Evolutionary conservation across 2,329 filamentous ascomycete genomes (phyloP).

Genomic region (Cladophialophora exuberans): DNA sequence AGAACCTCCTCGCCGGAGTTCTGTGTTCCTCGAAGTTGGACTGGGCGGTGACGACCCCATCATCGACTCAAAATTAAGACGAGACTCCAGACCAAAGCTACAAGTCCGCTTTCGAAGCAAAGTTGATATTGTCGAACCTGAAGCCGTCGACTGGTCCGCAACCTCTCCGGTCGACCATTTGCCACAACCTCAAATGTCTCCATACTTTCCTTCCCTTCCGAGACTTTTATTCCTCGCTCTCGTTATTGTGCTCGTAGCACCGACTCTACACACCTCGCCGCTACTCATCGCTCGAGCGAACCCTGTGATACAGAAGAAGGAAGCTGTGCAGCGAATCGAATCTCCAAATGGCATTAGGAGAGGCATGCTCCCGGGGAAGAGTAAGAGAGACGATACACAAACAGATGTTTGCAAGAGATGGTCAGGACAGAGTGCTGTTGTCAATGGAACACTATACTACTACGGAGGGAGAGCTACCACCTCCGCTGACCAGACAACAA

Average conservation of each 20-base stretch:
- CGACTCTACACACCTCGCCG: constrained; percentile 27
- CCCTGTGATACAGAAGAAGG: constrained; percentile 19
- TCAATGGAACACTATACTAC: constrained; percentile 76
- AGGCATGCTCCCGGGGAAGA: constrained; percentile 9
- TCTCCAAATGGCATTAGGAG: background rate
- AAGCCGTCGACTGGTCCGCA: constrained; percentile 8
- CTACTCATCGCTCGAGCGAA: constrained; percentile 25
- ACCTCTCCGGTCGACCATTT: background rate
- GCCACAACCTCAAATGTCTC: constrained; percentile 15
- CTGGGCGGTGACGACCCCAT: constrained; percentile 30
- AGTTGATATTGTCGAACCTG: constrained; percentile 27
- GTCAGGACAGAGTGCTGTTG: constrained; percentile 67
- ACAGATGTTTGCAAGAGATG: constrained; percentile 67
- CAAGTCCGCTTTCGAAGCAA: constrained; percentile 29
- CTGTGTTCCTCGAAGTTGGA: constrained; percentile 33
- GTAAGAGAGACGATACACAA: constrained; percentile 45
- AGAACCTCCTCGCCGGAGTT: constrained; percentile 22
- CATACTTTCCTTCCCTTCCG: constrained; percentile 25
- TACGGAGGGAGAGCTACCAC: constrained; percentile 72
- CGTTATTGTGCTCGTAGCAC: constrained; percentile 28
- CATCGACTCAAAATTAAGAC: constrained; percentile 29
- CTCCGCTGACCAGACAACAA: constrained; percentile 57
- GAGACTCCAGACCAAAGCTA: constrained; percentile 22
- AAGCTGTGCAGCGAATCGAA: background rate
- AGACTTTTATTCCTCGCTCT: constrained; percentile 29